Evolutionary conservation across 2,329 filamentous ascomycete species (phyloP), one percentile per base, ranked within the genome.

Genomic region (Fusarium metavorans): DNA sequence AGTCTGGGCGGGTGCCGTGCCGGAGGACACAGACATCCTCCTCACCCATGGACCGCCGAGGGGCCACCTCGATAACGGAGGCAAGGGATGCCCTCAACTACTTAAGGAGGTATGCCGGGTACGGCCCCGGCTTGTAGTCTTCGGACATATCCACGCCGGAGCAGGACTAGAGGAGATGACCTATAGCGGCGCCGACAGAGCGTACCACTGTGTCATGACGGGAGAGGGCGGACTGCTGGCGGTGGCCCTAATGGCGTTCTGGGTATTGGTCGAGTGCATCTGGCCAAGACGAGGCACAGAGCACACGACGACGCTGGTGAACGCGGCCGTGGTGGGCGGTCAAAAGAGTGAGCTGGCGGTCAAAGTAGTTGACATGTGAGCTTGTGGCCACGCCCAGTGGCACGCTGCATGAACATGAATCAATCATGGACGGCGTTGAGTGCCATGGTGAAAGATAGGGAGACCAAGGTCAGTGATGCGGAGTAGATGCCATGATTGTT

Each of bases 21-120:
- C 81, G 0, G 64, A 75, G 1, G 71, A 76, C 2, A 78, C 78
- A 1, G 83, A 85, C 66, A 77, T 85, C n/a, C 66, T 85, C 2
- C 68, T 85, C 11, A 85, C 82, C 2, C 84, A 85, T 68, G 79
- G 78, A 0, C 83, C 84, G 2, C 82, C 83, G 1, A 73, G 64
- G n/a, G 79, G 77, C 2, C 80, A 84, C 62, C 72, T 84, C 10
- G 83, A 85, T 70, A 71, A 80, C 3, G 75, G 74, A 0, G 76
- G 78, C 2, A 71, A 79, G 41, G 83, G 83, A 4, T 84, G 82
- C 54, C 45, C 70, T 16, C 66, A 79, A 30, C 63, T 85, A 2
- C 62, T 80, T 8, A 65, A 66, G 7, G 82, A 83, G 66, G 27
- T 84, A 3, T 79, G 75, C 73, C 75, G 82, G 3, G 72, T 75